phyloP scores from a whole-genome alignment of 768 basidiomycete genomes.

The Kockovaella imperatae region DNA sequence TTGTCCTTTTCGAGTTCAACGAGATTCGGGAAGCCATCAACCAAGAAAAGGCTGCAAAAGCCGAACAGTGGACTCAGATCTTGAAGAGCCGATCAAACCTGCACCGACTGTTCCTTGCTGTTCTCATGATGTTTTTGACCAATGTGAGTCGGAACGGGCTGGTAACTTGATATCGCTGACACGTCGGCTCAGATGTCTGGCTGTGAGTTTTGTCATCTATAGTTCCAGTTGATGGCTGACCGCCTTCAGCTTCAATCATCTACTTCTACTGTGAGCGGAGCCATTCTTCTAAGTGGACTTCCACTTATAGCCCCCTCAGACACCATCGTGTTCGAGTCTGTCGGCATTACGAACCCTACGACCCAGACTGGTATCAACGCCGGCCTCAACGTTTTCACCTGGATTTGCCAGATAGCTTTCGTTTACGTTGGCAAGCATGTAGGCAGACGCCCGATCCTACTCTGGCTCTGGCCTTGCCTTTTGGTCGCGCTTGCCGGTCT shows the following conservation, averaged over 20 bases:
- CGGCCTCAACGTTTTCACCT: constrained; percentile 43
- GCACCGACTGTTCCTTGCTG: constrained; percentile 40
- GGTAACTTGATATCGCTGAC: not conserved
- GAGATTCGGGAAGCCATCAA: constrained; percentile 44
- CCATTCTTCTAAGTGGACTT: not conserved
- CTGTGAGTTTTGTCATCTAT: constrained; percentile 1
- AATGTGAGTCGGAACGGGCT: constrained; percentile 18
- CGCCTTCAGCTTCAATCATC: constrained; percentile 39
- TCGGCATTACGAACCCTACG: constrained; percentile 44
- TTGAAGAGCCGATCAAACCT: constrained; percentile 32
- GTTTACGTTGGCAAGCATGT: constrained; percentile 38
- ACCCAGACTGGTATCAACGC: constrained; percentile 47
- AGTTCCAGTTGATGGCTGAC: too few relatives aligned
- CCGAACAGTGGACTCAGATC: constrained; percentile 43
- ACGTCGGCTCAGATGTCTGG: not conserved
- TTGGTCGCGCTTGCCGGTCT: constrained; percentile 37
- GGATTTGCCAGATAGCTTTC: constrained; percentile 41
- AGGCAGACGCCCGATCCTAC: constrained; percentile 39
- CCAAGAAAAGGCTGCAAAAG: constrained; percentile 40
- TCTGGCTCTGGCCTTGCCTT: constrained; percentile 43
- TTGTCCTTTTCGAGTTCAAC: constrained; percentile 45
- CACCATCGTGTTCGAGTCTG: constrained; percentile 37
- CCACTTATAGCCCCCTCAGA: too few relatives aligned
- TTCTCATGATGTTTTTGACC: constrained; percentile 43
- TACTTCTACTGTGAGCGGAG: constrained; percentile 41